Evolutionary conservation across 2,329 filamentous ascomycete species (phyloP).

Genomic region (Corinectria fuckeliana): DNA sequence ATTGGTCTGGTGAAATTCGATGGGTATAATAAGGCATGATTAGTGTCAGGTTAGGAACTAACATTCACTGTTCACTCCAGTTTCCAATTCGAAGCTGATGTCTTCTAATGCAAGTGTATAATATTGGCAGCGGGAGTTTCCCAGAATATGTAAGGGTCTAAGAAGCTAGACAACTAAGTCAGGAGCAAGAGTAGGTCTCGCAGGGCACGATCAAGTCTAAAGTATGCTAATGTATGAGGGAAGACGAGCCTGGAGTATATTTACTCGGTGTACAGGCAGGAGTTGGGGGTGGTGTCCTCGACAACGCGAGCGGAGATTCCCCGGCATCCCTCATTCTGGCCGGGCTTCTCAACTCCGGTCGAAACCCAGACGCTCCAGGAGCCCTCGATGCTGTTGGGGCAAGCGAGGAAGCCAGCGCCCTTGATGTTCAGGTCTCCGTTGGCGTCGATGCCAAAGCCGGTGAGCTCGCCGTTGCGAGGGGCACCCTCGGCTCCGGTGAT

Average conservation of each 20-base stretch:
- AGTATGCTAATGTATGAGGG: not conserved
- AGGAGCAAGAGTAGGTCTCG: too few species aligned
- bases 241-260: not conserved
- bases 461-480: constrained; percentile 52
- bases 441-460: constrained; percentile 54
- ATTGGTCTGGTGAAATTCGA: too few species aligned
- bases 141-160: too few species aligned
- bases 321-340: constrained; percentile 46
- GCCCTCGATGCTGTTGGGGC: constrained; percentile 51
- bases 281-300: constrained; percentile 37
- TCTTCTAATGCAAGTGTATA: too few species aligned
- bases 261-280: constrained; percentile 45
- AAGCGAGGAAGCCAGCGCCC: constrained; percentile 56
- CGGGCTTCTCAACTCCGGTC: constrained; percentile 43
- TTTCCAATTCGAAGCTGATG: too few species aligned
- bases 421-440: constrained; percentile 53
- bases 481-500: constrained; percentile 50
- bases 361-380: constrained; percentile 50
- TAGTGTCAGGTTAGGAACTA: too few species aligned
- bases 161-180: not conserved
- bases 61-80: too few species aligned
- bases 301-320: constrained; percentile 43
- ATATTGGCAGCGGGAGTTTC: too few species aligned
- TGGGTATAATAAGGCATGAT: too few species aligned
- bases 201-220: not conserved